phyloP scores from a whole-genome alignment of 1,284 basidiomycete genomes.

The Afroboletus lepidellus region DNA sequence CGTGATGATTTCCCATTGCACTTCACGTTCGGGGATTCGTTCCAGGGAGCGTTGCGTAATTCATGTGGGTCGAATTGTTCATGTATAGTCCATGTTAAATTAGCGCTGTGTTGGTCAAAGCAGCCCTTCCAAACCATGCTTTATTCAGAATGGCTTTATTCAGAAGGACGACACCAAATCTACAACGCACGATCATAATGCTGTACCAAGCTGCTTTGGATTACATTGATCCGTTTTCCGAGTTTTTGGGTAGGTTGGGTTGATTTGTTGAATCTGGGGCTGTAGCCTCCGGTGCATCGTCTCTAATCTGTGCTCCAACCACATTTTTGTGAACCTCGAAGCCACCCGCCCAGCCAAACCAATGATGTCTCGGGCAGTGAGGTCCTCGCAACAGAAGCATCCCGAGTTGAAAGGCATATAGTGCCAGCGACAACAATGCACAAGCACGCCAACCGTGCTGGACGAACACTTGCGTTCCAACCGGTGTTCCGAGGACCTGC shows the following conservation, averaged over 20 bases:
- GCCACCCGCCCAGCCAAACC: slow-evolving; percentile 60
- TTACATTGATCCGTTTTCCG: no score
- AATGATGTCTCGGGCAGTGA: slow-evolving; percentile 48
- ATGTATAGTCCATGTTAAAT: no score
- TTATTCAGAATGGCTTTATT: no score
- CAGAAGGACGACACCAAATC: no score
- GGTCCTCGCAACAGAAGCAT: slow-evolving; percentile 53
- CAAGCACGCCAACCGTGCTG: slow-evolving; percentile 59
- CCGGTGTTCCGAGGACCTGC: slow-evolving; percentile 59
- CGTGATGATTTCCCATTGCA: no score
- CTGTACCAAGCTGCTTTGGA: no score
- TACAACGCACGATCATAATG: no score
- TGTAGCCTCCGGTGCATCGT: not conserved
- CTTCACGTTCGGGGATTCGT: no score
- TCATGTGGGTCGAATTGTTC: no score
- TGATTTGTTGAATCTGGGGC: not conserved
- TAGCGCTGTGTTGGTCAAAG: no score
- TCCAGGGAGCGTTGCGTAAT: no score
- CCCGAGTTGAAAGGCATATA: slow-evolving; percentile 45
- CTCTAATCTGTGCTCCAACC: slow-evolving; percentile 10
- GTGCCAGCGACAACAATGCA: slow-evolving; percentile 50
- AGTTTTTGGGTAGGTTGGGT: slow-evolving; percentile 3
- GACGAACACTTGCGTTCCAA: slow-evolving; percentile 55
- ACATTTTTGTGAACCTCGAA: slow-evolving; percentile 37
- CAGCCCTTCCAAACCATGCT: no score